A percentile compares a stretch with the other conserved stretches of the same genome.
These are phyloP conservation scores for Mycena maculata DNA, from an alignment of 768 basidiomycete genomes.

Conservation along the genomic window DNA sequence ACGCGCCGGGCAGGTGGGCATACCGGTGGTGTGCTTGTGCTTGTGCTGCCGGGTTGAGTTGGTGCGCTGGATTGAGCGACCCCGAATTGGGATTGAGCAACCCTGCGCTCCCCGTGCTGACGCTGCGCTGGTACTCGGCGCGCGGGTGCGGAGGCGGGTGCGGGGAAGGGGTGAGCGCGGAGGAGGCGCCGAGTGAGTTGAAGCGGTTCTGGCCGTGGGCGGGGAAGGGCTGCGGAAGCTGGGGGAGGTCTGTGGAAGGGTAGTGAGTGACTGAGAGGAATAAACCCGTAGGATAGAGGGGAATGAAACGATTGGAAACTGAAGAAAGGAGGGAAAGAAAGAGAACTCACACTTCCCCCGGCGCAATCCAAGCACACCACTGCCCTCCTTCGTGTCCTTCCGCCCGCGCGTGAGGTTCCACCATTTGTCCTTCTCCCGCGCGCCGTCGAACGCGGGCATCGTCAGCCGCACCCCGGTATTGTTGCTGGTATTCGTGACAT, in stretches of 20 bases:
- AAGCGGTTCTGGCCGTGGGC: slow-evolving; percentile 64
- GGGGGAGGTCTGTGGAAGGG: slow-evolving; percentile 21
- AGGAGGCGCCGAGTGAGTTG: slow-evolving; percentile 65
- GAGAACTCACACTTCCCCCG: slow-evolving; percentile 57
- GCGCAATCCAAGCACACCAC: slow-evolving; percentile 41
- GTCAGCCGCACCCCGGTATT: slow-evolving; percentile 38
- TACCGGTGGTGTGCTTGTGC: background rate
- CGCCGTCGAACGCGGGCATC: slow-evolving; percentile 44
- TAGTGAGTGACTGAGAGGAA: slow-evolving; percentile 53
- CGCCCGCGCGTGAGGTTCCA: slow-evolving; percentile 84
- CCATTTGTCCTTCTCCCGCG: slow-evolving; percentile 73
- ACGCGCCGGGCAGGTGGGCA: slow-evolving; percentile 30
- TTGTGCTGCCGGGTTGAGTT: background rate
- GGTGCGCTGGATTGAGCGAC: background rate
- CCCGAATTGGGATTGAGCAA: background rate
- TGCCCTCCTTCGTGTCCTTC: slow-evolving; percentile 69
- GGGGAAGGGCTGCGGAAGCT: slow-evolving; percentile 29
- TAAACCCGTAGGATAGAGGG: background rate
- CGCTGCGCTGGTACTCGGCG: slow-evolving; percentile 37
- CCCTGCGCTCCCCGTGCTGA: slow-evolving; percentile 29
- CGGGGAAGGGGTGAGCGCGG: slow-evolving; percentile 17
- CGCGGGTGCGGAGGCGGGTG: background rate
- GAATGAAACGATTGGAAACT: no score
- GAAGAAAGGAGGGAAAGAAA: no score
- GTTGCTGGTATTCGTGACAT: slow-evolving; percentile 75